Conservation (phyloP, 192 early-diverging fungal genomes). For the Gamsiella multidivaricata region DNA sequence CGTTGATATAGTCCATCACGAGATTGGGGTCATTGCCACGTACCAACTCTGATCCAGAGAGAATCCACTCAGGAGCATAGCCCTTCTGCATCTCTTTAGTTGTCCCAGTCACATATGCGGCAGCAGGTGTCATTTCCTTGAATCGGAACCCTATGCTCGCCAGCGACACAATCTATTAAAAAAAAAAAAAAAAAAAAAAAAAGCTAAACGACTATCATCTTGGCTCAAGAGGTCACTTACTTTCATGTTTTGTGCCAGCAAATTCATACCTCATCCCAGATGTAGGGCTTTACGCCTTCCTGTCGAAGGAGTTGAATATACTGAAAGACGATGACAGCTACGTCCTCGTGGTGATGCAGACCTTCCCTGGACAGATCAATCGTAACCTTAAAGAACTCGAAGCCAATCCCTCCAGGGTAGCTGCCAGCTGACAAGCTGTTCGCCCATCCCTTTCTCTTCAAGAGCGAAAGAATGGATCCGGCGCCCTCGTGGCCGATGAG, state of each 20-base stretch:
- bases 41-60: slow-evolving; percentile 77
- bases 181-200: no score
- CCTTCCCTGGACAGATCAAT: slow-evolving; percentile 84
- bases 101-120: slow-evolving; percentile 68
- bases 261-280: slow-evolving; percentile 87
- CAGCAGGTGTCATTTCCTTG: slow-evolving; percentile 75
- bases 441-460: slow-evolving; percentile 90
- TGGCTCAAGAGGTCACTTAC: no score
- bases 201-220: no score
- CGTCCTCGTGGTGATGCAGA: slow-evolving; percentile 77
- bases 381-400: slow-evolving; percentile 81
- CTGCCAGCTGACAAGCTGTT: slow-evolving; percentile 67
- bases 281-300: slow-evolving; percentile 75
- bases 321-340: slow-evolving; percentile 83
- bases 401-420: slow-evolving; percentile 50
- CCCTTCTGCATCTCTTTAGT: slow-evolving; percentile 78
- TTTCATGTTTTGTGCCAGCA: no score
- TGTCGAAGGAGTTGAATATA: slow-evolving; percentile 83
- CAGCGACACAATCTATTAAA: no score
- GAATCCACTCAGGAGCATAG: slow-evolving; percentile 69
- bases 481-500: slow-evolving; percentile 87
- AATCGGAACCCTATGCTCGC: slow-evolving; percentile 70
- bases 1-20: slow-evolving; percentile 68
- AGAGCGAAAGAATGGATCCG: slow-evolving; percentile 81
- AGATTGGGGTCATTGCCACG: slow-evolving; percentile 65